These are phyloP conservation scores for Ophiostoma sp. DNA, from an alignment of 2,329 filamentous ascomycete genomes.

Conservation along the genomic window DNA sequence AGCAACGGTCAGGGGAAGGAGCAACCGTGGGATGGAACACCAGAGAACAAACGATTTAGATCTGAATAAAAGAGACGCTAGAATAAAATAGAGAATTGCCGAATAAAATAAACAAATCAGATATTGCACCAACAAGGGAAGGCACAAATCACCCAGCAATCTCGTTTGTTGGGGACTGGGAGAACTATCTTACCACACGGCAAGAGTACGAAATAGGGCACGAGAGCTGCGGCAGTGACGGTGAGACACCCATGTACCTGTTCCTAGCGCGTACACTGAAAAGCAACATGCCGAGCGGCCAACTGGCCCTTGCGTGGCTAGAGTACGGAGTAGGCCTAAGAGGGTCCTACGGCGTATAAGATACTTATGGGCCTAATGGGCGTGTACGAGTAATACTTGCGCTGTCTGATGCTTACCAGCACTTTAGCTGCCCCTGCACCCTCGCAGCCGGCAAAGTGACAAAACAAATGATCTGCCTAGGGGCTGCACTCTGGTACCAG, in stretches of 20 bases:
- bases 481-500: slow-evolving; percentile 4
- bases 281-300: background rate
- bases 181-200: slow-evolving; percentile 5
- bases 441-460: background rate
- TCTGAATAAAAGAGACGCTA: background rate
- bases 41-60: background rate
- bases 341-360: background rate
- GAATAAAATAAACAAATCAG: background rate
- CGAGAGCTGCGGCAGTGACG: slow-evolving; percentile 11
- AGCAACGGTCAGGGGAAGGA: slow-evolving; percentile 16
- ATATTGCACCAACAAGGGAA: slow-evolving; percentile 24
- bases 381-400: too few relatives aligned
- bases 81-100: background rate
- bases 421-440: slow-evolving; percentile 1
- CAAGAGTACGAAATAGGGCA: slow-evolving; percentile 16
- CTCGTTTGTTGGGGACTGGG: slow-evolving; percentile 26
- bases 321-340: background rate
- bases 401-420: background rate
- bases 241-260: background rate
- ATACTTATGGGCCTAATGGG: too few relatives aligned
- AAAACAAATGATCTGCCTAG: slow-evolving; percentile 10
- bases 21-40: slow-evolving; percentile 16
- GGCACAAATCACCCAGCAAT: slow-evolving; percentile 23
- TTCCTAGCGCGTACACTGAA: background rate
- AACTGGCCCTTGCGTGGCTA: background rate